Conservation (phyloP, 768 basidiomycete species). For the Heimioporus sp. region DNA sequence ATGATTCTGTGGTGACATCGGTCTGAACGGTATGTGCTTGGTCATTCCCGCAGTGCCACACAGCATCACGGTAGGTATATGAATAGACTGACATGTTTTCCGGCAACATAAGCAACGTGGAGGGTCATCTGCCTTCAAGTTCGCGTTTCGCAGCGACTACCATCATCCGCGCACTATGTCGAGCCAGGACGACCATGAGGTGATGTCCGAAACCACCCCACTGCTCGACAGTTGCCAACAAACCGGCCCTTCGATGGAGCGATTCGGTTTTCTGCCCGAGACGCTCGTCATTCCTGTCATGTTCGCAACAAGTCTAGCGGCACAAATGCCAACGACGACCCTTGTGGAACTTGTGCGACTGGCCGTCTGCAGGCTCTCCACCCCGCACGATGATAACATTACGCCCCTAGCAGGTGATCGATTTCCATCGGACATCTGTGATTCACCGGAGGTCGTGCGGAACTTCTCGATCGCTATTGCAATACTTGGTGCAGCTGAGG, state of each 20-base stretch:
- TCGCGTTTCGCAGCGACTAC: too few species aligned
- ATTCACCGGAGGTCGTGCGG: slow-evolving; percentile 17
- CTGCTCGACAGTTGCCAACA: too few species aligned
- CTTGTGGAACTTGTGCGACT: slow-evolving; percentile 24
- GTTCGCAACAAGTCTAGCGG: slow-evolving; percentile 21
- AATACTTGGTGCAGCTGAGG: slow-evolving; percentile 8
- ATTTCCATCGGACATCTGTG: slow-evolving; percentile 16
- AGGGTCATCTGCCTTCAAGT: too few species aligned
- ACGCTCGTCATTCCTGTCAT: slow-evolving; percentile 29
- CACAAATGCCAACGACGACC: slow-evolving; percentile 22
- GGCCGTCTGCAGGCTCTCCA: slow-evolving; percentile 27
- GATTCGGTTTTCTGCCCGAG: slow-evolving; percentile 7
- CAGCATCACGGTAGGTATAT: too few species aligned
- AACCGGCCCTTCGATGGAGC: not conserved
- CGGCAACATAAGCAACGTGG: too few species aligned
- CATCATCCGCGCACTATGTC: too few species aligned
- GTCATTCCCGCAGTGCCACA: too few species aligned
- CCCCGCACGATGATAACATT: slow-evolving; percentile 4
- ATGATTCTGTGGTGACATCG: too few species aligned
- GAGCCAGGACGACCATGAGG: too few species aligned
- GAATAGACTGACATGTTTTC: too few species aligned
- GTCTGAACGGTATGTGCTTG: too few species aligned
- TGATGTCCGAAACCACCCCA: too few species aligned
- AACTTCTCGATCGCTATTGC: slow-evolving; percentile 22
- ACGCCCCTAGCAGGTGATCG: slow-evolving; percentile 7